phyloP scores from a whole-genome alignment of 169 alveolate genomes.

The Plasmodium gonderi region DNA sequence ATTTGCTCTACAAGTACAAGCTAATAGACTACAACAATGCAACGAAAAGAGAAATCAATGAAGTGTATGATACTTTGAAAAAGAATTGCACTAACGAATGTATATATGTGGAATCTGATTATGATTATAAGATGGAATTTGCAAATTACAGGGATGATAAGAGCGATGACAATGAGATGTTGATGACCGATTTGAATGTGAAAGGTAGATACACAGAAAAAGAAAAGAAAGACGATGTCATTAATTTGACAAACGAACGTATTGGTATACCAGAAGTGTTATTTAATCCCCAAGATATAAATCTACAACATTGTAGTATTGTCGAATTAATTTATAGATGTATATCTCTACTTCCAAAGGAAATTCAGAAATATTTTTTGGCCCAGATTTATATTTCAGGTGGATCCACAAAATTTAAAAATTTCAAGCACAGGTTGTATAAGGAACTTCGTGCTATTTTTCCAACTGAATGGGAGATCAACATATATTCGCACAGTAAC shows the following conservation, averaged over 20 bases:
- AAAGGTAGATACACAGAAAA: neutral
- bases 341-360: conserved; percentile 78
- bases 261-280: conserved; percentile 81
- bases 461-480: conserved; percentile 77
- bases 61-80: conserved; percentile 43
- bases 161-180: neutral
- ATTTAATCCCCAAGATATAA: conserved; percentile 81
- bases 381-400: conserved; percentile 82
- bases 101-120: conserved; percentile 31
- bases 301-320: conserved; percentile 80
- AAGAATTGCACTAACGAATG: conserved; percentile 19
- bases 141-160: conserved; percentile 2
- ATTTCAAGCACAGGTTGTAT: conserved; percentile 79
- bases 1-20: conserved; percentile 57
- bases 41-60: conserved; percentile 35
- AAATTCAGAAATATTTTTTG: conserved; percentile 76
- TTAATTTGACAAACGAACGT: conserved; percentile 79
- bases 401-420: conserved; percentile 80
- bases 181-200: conserved; percentile 20
- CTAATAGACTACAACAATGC: conserved; percentile 74
- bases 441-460: conserved; percentile 76
- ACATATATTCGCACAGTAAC: conserved; percentile 62
- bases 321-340: conserved; percentile 81
- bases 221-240: conserved; percentile 34
- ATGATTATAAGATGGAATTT: conserved; percentile 51